Evolutionary conservation across 2,329 filamentous ascomycete genomes (phyloP), one percentile per base, ranked within the genome.

Genomic region (Monosporascus sp.): DNA sequence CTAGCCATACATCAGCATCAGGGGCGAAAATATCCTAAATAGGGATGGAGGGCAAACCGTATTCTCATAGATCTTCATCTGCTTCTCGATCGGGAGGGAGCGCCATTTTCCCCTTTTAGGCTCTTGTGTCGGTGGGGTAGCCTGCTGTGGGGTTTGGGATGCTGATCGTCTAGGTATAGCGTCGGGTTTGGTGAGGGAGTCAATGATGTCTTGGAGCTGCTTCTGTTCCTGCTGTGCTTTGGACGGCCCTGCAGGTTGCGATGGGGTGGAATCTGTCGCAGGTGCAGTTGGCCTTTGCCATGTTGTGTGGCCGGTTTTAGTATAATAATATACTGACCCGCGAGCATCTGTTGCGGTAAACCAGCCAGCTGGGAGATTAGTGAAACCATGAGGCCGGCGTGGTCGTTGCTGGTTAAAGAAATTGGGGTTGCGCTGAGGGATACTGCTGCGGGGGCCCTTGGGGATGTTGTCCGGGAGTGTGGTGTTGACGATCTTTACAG

Each of bases 61-160:
- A 66, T 92, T 92, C 70, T 97, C 92, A 64, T 97, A 97, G 2
- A 96, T 79, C 74, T 91, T 96, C 82, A 91, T 95, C 72, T 94
- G 90, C 72, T 97, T 97, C 60, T 97, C 92, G 60, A 85, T 69
- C 1, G 86, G 77, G 35, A 86, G 69, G 55, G 78, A 80, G 52
- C 83, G 80, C 88, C 88, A 91, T 67, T 87, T 89, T 48, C 90
- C 86, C 62, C 79, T 78, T 61, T 82, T 86, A 6, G 78, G 77
- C 69, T 87, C 81, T 46, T 78, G 78, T 5, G 75, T 71, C 6
- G 79, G 78, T 1, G 80, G 76, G 50, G 73, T 80, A 3, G 76
- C 74, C 11, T 82, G 78, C 55, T 85, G 82, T 1, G 88, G 86
- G 1, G 88, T 90, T 16, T 82, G 82, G 0, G 84, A 81, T 2